A percentile compares a stretch with the other conserved stretches of the same genome.
Evolutionary conservation across 2,329 filamentous ascomycete genomes (phyloP).

Genomic region (Sporothrix protearum): DNA sequence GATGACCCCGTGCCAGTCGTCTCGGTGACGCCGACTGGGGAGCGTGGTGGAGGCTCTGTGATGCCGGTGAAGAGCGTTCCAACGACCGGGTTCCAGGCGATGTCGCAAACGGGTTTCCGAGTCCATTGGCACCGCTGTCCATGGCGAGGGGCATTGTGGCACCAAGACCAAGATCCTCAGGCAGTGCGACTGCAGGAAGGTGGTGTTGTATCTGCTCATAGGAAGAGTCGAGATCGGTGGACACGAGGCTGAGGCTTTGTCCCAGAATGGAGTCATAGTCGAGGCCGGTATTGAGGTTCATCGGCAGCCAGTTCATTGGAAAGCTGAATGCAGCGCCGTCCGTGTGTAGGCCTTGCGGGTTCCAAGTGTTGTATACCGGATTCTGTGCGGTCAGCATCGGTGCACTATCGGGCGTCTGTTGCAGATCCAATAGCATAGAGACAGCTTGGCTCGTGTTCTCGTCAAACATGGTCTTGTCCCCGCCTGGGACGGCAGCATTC

Average conservation of each 20-base stretch:
- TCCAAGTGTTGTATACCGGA: background rate
- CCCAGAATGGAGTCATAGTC: constrained; percentile 3
- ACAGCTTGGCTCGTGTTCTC: background rate
- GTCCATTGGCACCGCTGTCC: background rate
- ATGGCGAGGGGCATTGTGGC: background rate
- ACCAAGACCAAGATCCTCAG: background rate
- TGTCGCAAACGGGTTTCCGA: background rate
- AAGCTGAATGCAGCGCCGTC: background rate
- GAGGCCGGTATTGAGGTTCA: background rate
- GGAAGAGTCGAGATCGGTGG: background rate
- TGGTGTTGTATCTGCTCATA: background rate
- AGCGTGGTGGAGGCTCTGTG: background rate
- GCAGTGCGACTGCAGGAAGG: background rate
- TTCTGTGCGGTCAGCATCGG: background rate
- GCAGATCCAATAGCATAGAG: background rate
- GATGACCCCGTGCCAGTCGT: background rate
- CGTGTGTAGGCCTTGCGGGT: background rate
- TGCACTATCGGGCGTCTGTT: background rate
- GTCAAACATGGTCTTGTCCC: background rate
- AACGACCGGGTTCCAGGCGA: background rate
- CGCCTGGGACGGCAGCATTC: background rate
- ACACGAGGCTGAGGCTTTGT: background rate
- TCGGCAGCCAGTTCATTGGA: background rate
- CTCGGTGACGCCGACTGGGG: background rate
- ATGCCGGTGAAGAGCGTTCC: background rate